Base-by-base conservation (phyloP, 192 early-diverging fungal genomes). In the Backusella circina region DNA sequence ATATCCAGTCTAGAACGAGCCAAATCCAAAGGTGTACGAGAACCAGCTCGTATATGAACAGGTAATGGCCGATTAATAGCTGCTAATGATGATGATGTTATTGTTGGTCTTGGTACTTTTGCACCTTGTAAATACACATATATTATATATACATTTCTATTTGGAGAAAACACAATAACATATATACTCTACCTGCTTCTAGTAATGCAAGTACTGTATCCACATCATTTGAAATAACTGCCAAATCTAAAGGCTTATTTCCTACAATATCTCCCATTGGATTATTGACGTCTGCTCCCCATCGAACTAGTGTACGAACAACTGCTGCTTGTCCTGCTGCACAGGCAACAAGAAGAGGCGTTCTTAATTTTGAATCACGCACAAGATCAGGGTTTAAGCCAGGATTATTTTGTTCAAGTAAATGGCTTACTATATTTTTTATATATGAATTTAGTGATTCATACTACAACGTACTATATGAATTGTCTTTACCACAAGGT, bases 181-280 rank as follows among this genome's bases (percentile, higher is more conserved):
- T 13, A 18, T 3, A 41, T 1, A 41, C 39, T 3, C 26, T 75
- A 78, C 80, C 80, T 65, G 77, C 50, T 38, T 78, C 73, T 64
- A 82, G 39, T 36, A 82, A 32, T 8, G 74, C 77, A 3, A 82
- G 30, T 2, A 82, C 77, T 35, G 76, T 77, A 28, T 82, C 80
- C 5, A 82, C 77, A 47, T 65, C 78, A 41, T 82, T 82, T 8
- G 80, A 82, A 32, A 82, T 74, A 0, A 82, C 80, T 18, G 77
- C 80, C n/a, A 82, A 47, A 31, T 82, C 80, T 16, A 82, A 44
- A 23, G 80, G 80, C 54, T 65, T 70, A 18, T 82, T 82, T 2
- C 80, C 80, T 26, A 82, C 69, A 39, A 82, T 78, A 51, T 82
- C 80, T 28, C 80, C 80, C 13, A 57, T 33, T 8, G 73, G 76